Conservation (phyloP, 2,329 filamentous ascomycete genomes). For the Aspergillus piperis region DNA sequence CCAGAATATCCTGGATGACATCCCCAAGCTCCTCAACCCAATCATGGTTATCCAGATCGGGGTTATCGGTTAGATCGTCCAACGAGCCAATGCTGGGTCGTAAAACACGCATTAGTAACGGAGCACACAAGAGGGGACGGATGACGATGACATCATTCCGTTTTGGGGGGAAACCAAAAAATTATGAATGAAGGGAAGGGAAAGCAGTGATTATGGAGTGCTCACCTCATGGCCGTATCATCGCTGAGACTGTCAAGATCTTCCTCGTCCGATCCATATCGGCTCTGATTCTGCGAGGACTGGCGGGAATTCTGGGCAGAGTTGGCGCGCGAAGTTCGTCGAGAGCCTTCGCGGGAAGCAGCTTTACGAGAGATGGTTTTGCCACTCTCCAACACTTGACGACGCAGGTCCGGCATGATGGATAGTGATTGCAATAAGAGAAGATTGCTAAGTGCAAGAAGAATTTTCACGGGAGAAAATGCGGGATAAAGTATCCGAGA, state of each 20-base stretch:
- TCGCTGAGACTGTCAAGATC: slow-evolving; percentile 59
- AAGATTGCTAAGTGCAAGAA: background rate
- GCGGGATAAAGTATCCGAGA: background rate
- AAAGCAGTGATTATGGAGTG: slow-evolving; percentile 12
- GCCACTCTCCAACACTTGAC: slow-evolving; percentile 64
- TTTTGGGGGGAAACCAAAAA: slow-evolving; percentile 14
- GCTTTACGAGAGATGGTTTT: slow-evolving; percentile 67
- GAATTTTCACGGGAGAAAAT: background rate
- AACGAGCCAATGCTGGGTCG: slow-evolving; percentile 61
- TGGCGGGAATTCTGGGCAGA: slow-evolving; percentile 56
- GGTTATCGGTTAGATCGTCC: slow-evolving; percentile 61
- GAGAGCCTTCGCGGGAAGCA: slow-evolving; percentile 56
- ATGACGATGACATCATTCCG: slow-evolving; percentile 39
- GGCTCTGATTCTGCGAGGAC: slow-evolving; percentile 56
- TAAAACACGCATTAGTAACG: slow-evolving; percentile 14
- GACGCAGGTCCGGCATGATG: slow-evolving; percentile 52
- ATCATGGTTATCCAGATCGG: slow-evolving; percentile 54
- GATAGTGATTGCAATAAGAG: background rate
- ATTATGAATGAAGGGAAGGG: slow-evolving; percentile 12
- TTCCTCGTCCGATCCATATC: slow-evolving; percentile 61
- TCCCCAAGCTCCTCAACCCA: slow-evolving; percentile 66
- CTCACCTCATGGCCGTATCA: slow-evolving; percentile 59
- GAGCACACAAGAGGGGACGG: slow-evolving; percentile 2
- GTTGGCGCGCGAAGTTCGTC: slow-evolving; percentile 53
- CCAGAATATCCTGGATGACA: slow-evolving; percentile 70